Base-by-base conservation (phyloP, 1,284 basidiomycete genomes). In the Cryptococcus sp. region DNA sequence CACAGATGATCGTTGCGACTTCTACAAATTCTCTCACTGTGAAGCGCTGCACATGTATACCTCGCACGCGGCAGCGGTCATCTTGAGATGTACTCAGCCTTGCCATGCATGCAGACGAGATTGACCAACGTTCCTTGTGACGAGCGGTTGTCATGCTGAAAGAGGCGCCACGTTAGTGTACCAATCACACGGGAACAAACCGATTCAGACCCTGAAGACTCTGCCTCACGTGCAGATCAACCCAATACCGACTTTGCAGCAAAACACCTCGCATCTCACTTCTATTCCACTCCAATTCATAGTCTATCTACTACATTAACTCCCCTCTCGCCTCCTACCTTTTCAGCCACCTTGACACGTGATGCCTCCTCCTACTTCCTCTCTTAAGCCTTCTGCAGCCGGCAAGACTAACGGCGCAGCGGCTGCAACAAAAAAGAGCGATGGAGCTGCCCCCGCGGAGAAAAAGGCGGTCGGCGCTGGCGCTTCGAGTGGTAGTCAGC, bases 301-400 rank as follows among this genome's bases (percentile, higher is more conserved):
- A 23, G 38, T 20, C 48, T 49, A 47, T 17, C n/a, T n/a, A 41
- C 40, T 20, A 45, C 39, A 35, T 42, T 17, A 20, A 10, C 27
- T 17, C 20, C 13, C 41, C 41, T 41, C 22, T 10, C 5, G 10
- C 25, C 2, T 31, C 45, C 48, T n/a, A 27, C 42, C 39, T 44
- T 44, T 45, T 56, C 47, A 25, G 41, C 40, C 19, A 25, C 20
- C 51, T 15, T n/a, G 41, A 45, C 40, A 25, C 53, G 61, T 41
- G 48, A 77, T 76, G 77, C 77, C 77, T n/a, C 77, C 75, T 57
- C 71, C 74, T 49, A 77, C 74, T 47, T 62, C 73, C 25, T 72
- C 76, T 39, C 71, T 68, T 55, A 76, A 75, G 64, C 77, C 78
- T 35, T 47, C 62, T 13, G 57, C 68, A 10, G 62, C 57, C 31